Conservation (phyloP, 345 rosid genomes). For the Crucihimalaya himalaica region DNA sequence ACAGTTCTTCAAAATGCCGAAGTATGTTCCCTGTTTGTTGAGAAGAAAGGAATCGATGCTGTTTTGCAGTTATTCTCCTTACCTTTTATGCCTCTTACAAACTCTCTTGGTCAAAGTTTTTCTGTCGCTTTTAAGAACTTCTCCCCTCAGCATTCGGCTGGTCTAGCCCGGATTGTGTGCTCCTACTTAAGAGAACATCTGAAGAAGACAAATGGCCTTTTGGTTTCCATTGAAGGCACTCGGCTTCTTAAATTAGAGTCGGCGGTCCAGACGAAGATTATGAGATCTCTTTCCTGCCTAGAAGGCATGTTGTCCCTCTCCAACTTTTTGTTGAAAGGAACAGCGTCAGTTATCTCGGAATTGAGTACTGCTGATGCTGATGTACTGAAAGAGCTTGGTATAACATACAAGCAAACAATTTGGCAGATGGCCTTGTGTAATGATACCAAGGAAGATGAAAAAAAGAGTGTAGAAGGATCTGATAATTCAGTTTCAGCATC, state of each 20-base stretch:
- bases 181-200: conserved; percentile 78
- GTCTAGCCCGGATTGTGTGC: conserved; percentile 80
- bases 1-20: conserved; percentile 95
- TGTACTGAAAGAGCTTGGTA: conserved; percentile 80
- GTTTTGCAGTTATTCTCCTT: conserved; percentile 72
- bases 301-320: conserved; percentile 79
- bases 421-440: conserved; percentile 86
- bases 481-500: conserved; percentile 60
- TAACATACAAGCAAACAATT: conserved; percentile 65
- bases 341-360: conserved; percentile 71
- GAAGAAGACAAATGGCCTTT: conserved; percentile 56
- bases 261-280: conserved; percentile 52
- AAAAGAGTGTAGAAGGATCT: conserved; percentile 54
- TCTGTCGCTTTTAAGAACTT: conserved; percentile 90
- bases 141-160: conserved; percentile 84
- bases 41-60: conserved; percentile 91
- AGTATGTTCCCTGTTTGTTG: conserved; percentile 86
- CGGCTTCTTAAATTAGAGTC: conserved; percentile 65
- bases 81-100: conserved; percentile 82
- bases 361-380: conserved; percentile 89
- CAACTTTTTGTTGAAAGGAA: conserved; percentile 81
- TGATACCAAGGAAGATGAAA: conserved; percentile 76
- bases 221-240: conserved; percentile 59
- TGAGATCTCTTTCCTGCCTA: conserved; percentile 74
- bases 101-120: conserved; percentile 77